These are phyloP conservation scores for Podospora appendiculata DNA, from an alignment of 495 filamentous ascomycete species.

Conservation along the genomic window DNA sequence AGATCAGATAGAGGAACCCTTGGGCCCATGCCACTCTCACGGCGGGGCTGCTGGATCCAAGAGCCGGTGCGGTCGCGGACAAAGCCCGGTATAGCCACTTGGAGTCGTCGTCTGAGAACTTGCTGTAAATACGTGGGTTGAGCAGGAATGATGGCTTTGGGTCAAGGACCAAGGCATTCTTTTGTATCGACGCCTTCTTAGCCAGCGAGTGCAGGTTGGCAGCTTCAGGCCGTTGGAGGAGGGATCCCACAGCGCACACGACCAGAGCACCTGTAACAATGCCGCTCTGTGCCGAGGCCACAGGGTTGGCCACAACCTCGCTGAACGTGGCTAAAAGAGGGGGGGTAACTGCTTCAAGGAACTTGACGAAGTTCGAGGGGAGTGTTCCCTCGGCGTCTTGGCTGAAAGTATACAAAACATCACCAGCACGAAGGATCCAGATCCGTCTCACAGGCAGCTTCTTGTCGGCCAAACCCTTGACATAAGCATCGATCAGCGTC, in stretches of 20 bases:
- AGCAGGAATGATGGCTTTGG: constrained; percentile 81
- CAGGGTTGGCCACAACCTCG: constrained; percentile 69
- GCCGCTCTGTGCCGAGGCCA: constrained; percentile 68
- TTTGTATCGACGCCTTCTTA: constrained; percentile 52
- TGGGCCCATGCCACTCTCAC: constrained; percentile 64
- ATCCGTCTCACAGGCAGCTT: constrained; percentile 65
- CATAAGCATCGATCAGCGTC: constrained; percentile 57
- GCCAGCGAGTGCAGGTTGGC: constrained; percentile 35
- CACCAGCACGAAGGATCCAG: constrained; percentile 70
- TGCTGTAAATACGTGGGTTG: constrained; percentile 74
- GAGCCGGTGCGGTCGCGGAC: constrained; percentile 43
- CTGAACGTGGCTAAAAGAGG: constrained; percentile 67
- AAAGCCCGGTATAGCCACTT: constrained; percentile 70
- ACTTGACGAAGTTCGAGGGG: constrained; percentile 39
- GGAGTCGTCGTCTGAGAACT: constrained; percentile 67
- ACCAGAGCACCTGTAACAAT: constrained; percentile 67
- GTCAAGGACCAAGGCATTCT: constrained; percentile 53
- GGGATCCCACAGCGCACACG: constrained; percentile 51
- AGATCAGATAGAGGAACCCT: constrained; percentile 71
- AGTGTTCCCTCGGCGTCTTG: constrained; percentile 33
- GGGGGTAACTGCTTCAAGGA: constrained; percentile 52
- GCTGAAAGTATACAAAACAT: constrained; percentile 54
- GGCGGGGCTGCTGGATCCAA: constrained; percentile 18
- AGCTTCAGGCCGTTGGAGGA: constrained; percentile 34
- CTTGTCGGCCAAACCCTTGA: constrained; percentile 81